Evolutionary conservation across 1,284 basidiomycete genomes (phyloP).

Genomic region (Coniophora puteana): DNA sequence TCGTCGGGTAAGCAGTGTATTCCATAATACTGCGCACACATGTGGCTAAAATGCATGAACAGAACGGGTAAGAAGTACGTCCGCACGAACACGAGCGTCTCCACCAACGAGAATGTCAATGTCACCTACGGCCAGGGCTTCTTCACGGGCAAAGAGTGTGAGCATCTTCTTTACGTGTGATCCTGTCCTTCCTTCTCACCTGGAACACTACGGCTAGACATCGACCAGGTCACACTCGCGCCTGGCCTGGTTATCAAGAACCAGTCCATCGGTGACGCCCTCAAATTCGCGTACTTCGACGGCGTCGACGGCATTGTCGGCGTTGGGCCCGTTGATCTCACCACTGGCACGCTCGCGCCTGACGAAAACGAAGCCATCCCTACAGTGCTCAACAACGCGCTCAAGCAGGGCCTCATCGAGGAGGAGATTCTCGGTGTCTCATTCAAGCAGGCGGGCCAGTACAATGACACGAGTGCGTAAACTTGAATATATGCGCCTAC

Average conservation of each 20-base stretch:
- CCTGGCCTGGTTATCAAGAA: not conserved
- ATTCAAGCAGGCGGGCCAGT: not conserved
- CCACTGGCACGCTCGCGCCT: not conserved
- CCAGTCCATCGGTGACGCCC: not conserved
- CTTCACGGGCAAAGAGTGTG: not conserved
- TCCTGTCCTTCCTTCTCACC: not conserved
- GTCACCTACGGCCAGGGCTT: not conserved
- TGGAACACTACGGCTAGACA: not conserved
- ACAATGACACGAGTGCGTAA: not conserved
- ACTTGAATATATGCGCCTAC: not conserved
- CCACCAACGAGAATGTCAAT: not conserved
- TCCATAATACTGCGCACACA: not conserved
- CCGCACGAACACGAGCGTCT: not conserved
- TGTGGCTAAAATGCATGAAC: not conserved
- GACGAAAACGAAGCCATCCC: not conserved
- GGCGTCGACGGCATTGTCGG: slow-evolving; percentile 1
- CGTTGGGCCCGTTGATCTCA: not conserved
- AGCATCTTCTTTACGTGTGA: not conserved
- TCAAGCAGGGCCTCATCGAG: not conserved
- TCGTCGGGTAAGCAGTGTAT: not conserved
- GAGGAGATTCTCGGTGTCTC: not conserved
- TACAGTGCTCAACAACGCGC: not conserved
- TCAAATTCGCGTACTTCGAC: not conserved
- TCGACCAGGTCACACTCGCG: not conserved
- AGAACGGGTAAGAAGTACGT: not conserved